Conservation (phyloP, 352 stramenopile genomes). For the Phytopythium montanum region DNA sequence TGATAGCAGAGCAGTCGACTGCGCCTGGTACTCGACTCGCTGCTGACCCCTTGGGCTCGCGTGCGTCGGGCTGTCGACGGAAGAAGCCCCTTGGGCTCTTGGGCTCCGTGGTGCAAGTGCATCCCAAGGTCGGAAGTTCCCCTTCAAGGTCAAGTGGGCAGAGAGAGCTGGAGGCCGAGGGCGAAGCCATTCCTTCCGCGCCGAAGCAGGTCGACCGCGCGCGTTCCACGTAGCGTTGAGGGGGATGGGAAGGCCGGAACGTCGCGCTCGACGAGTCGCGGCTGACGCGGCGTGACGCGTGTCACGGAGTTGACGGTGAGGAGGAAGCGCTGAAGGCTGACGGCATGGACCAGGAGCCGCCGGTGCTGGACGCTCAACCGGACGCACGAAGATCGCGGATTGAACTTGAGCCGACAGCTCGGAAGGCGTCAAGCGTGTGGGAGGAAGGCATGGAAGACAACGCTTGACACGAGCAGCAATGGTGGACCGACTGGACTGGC, state of each 20-base stretch:
- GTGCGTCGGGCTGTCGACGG: slow-evolving; percentile 3
- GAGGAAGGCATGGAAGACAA: not conserved
- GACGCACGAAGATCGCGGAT: not conserved
- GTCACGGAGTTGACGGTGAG: not conserved
- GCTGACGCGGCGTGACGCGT: slow-evolving; percentile 1
- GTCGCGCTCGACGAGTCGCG: not conserved
- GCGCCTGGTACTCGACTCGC: not conserved
- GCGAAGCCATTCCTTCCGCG: slow-evolving; percentile 1
- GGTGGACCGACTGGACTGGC: not conserved
- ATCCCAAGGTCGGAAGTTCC: slow-evolving; percentile 3
- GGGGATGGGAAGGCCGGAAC: not conserved
- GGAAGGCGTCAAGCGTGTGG: slow-evolving; percentile 5
- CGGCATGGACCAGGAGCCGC: not conserved
- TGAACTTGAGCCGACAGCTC: slow-evolving; percentile 1
- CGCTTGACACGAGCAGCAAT: not conserved
- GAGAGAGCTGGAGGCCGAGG: not conserved
- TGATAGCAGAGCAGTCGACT: too few species aligned
- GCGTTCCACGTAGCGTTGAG: not conserved
- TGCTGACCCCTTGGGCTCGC: slow-evolving; percentile 5
- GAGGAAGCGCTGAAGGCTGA: not conserved
- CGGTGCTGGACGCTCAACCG: not conserved
- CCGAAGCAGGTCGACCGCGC: not conserved
- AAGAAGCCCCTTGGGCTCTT: slow-evolving; percentile 2
- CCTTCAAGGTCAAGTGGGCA: not conserved
- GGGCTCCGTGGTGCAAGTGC: too few species aligned